Evolutionary conservation across 2,329 filamentous ascomycete species (phyloP), one percentile per base, ranked within the genome.

Genomic region (Ceratocystis colombiana): DNA sequence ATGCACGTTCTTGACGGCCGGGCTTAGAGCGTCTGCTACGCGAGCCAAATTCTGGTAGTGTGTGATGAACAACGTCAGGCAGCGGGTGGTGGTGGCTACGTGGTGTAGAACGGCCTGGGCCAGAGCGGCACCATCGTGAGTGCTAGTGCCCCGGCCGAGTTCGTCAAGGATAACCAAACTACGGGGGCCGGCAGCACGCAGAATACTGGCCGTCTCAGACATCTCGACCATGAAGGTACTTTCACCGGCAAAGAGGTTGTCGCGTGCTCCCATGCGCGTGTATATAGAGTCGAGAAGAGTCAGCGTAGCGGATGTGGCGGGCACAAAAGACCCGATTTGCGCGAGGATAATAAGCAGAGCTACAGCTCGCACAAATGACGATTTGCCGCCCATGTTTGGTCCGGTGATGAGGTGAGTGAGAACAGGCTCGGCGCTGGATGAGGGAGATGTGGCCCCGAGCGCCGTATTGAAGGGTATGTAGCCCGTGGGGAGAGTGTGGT

Each of bases 321-420:
- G 94, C 0, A 99, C 91, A 75, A 92, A 99, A 46, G 89, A 95
- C 63, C 94, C 94, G 69, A 96, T 88, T 73, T 99, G 94, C 6
- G 90, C 91, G 79, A 99, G 92, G 72, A 99, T 92, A 61, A 88
- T 84, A 69, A 97, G 90, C 5, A 99, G 84, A 8, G 94, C 93
- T 57, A 96, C 86, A 70, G 92, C 89, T 64, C 94, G 90, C 25
- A 99, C 93, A 75, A 96, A 99, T 67, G 88, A 94, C n/a, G 90
- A 96, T 74, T 99, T 99, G 66, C 94, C 94, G 72, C 94, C 94
- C 94, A 99, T 99, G 77, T 99, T 99, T 37, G 94, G 94, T 0
- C 94, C 94, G 0, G 94, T 99, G 71, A 99, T 87, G 66, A 97
- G 86, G 70, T 96, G 84, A 1, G 90, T 90, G 5, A 89, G 82